Evolutionary conservation across 495 filamentous ascomycete genomes (phyloP).

Genomic region (Xylaria acuta): DNA sequence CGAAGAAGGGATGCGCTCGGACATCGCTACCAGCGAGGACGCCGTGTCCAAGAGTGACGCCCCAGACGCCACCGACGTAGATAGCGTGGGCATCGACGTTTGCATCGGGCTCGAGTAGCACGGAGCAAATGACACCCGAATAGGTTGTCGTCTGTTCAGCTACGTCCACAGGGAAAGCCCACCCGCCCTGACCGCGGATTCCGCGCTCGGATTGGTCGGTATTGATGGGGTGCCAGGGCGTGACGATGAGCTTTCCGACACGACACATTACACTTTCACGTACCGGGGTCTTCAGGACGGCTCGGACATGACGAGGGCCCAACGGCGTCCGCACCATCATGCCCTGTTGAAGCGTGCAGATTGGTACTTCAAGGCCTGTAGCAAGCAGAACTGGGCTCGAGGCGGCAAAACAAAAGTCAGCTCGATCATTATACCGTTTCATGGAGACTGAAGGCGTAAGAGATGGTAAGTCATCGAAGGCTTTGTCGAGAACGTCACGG

Average conservation of each 20-base stretch:
- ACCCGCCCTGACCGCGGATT: constrained; percentile 14
- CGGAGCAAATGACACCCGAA: constrained; percentile 50
- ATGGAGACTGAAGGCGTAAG: constrained; percentile 37
- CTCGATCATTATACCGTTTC: background rate
- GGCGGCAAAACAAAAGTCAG: constrained; percentile 46
- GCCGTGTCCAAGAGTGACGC: constrained; percentile 54
- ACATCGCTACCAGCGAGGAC: constrained; percentile 39
- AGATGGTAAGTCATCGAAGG: constrained; percentile 48
- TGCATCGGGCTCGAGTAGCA: constrained; percentile 46
- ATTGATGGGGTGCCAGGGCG: constrained; percentile 53
- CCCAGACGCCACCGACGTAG: constrained; percentile 48
- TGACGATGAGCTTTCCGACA: constrained; percentile 38
- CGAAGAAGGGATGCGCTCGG: constrained; percentile 51
- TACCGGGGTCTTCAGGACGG: constrained; percentile 47
- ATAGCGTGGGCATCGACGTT: constrained; percentile 49
- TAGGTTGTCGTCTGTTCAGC: constrained; percentile 32
- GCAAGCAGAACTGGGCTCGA: constrained; percentile 42
- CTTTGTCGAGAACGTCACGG: constrained; percentile 44
- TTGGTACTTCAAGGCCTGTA: constrained; percentile 29
- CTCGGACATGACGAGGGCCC: constrained; percentile 42
- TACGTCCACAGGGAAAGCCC: constrained; percentile 47
- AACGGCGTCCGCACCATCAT: constrained; percentile 47
- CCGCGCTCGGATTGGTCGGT: background rate
- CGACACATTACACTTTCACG: constrained; percentile 31
- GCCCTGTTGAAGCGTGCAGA: constrained; percentile 39